These are phyloP conservation scores for Leccinellum rugosiceps DNA, from an alignment of 768 basidiomycete genomes.

Conservation along the genomic window DNA sequence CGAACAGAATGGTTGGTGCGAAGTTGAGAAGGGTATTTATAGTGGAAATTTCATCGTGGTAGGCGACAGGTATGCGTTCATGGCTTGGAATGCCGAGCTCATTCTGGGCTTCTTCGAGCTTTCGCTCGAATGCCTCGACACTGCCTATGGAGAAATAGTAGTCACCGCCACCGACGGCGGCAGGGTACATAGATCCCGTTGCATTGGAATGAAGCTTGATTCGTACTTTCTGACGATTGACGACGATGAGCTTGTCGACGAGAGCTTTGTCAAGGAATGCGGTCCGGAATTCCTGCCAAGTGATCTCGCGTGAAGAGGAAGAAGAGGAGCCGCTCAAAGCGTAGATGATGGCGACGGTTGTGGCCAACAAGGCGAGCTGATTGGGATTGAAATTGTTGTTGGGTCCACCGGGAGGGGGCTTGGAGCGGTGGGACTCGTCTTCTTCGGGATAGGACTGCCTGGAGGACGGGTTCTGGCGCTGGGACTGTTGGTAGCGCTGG, in stretches of 20 bases:
- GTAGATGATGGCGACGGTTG: constrained; percentile 62
- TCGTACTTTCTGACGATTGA: constrained; percentile 88
- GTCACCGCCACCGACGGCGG: constrained; percentile 51
- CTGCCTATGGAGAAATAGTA: constrained; percentile 98
- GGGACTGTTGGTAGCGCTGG: constrained; percentile 54
- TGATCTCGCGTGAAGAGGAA: constrained; percentile 78
- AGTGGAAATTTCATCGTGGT: constrained; percentile 90
- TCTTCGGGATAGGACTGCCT: constrained; percentile 28
- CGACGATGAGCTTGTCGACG: constrained; percentile 88
- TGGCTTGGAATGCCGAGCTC: constrained; percentile 90
- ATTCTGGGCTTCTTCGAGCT: constrained; percentile 88
- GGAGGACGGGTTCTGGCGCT: constrained; percentile 28
- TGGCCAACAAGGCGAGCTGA: constrained; percentile 58
- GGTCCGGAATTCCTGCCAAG: constrained; percentile 99
- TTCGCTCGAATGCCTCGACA: constrained; percentile 93
- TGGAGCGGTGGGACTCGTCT: constrained; percentile 35
- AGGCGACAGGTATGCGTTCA: constrained; percentile 95
- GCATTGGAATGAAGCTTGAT: constrained; percentile 93
- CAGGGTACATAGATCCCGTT: constrained; percentile 71
- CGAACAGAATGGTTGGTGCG: constrained; percentile 91
- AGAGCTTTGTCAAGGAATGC: constrained; percentile 96
- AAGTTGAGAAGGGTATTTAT: constrained; percentile 81
- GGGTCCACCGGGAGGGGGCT: constrained; percentile 44
- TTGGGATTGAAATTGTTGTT: constrained; percentile 53
- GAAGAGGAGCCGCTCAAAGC: constrained; percentile 49